Percentiles rank a stretch among this genome's conserved stretches.
These are phyloP conservation scores for Pyrus hybrid DNA, from an alignment of 331 rosid species.

Conservation along the genomic window DNA sequence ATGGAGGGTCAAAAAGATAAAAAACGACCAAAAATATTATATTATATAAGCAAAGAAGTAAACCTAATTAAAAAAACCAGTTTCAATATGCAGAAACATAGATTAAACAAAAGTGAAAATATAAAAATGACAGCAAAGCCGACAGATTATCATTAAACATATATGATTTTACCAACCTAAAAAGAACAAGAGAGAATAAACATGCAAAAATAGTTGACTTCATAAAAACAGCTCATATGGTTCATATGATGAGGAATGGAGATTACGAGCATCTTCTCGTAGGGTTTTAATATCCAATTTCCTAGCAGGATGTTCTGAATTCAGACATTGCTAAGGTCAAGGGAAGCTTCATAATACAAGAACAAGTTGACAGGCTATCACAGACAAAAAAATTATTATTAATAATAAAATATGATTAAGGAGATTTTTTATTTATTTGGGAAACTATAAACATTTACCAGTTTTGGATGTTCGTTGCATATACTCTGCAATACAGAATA, in stretches of 20 bases:
- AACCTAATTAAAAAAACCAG: background rate
- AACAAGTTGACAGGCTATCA: conserved; percentile 55
- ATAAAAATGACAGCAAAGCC: conserved; percentile 53
- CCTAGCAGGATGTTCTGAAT: conserved; percentile 44
- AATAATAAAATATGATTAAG: conserved; percentile 31
- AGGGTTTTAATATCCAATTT: conserved; percentile 22
- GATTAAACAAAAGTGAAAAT: conserved; percentile 27
- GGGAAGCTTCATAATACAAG: conserved; percentile 47
- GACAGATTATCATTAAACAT: conserved; percentile 26
- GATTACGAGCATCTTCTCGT: conserved; percentile 54
- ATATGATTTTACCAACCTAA: conserved; percentile 13
- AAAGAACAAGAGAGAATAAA: conserved; percentile 24
- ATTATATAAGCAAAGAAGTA: background rate
- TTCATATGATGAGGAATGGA: conserved; percentile 52
- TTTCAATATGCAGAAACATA: conserved; percentile 1
- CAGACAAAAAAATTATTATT: conserved; percentile 6
- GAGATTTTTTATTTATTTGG: conserved; percentile 10
- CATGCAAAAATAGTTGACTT: conserved; percentile 50
- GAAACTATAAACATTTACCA: conserved; percentile 6
- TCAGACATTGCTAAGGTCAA: conserved; percentile 46
- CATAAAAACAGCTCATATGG: conserved; percentile 52
- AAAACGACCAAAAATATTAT: background rate
- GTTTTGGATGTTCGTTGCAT: conserved; percentile 43
- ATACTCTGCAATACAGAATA: background rate
- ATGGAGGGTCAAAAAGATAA: conserved; percentile 18